phyloP scores from a whole-genome alignment of 495 filamentous ascomycete genomes.

The Aspergillus baeticus region DNA sequence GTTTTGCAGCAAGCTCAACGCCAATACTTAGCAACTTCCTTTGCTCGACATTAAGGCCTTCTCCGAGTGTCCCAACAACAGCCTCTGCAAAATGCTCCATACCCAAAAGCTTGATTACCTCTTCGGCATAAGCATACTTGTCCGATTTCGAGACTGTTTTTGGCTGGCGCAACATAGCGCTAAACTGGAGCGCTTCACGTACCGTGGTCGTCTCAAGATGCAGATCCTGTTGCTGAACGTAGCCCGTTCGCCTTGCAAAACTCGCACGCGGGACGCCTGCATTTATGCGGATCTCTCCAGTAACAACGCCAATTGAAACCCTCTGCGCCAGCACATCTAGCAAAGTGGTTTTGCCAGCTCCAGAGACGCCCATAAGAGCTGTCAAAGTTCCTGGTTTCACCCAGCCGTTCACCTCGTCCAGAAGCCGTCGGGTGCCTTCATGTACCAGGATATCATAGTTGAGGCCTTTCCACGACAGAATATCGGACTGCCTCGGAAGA shows the following conservation, averaged over 20 bases:
- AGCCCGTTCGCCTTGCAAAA: constrained; percentile 89
- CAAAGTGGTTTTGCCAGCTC: constrained; percentile 65
- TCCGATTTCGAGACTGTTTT: constrained; percentile 34
- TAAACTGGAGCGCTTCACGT: constrained; percentile 78
- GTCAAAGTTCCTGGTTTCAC: constrained; percentile 66
- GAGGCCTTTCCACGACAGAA: constrained; percentile 72
- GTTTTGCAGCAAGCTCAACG: constrained; percentile 86
- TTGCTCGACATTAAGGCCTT: constrained; percentile 85
- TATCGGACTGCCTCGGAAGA: constrained; percentile 51
- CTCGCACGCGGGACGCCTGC: constrained; percentile 56
- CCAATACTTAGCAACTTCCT: constrained; percentile 85
- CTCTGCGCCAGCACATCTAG: constrained; percentile 58
- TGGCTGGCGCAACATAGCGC: constrained; percentile 81
- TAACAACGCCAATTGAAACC: constrained; percentile 47
- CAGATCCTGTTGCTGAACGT: constrained; percentile 91
- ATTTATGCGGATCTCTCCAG: constrained; percentile 51
- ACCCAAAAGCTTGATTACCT: constrained; percentile 46
- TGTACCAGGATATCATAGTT: constrained; percentile 64
- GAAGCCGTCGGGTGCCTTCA: constrained; percentile 52
- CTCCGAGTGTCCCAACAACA: constrained; percentile 39
- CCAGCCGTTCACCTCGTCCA: constrained; percentile 62
- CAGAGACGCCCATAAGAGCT: constrained; percentile 58
- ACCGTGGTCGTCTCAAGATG: constrained; percentile 86
- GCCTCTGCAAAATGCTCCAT: constrained; percentile 45
- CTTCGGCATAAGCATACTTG: constrained; percentile 47